Evolutionary conservation across 306 rosid species (phyloP).

Genomic region (Acmispon strigosus): DNA sequence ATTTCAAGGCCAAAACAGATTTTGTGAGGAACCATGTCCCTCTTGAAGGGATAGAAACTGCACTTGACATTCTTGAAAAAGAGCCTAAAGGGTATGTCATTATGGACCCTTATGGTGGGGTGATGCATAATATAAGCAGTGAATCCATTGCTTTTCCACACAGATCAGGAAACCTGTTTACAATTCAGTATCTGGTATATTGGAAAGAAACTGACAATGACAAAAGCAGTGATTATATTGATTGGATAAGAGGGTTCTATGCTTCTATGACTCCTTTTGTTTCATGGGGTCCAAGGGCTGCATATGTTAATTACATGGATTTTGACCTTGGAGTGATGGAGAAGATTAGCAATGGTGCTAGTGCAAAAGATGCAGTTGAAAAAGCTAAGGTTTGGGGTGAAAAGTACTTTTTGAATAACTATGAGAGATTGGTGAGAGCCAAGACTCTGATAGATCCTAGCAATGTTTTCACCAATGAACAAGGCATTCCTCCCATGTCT

Average conservation of each 20-base stretch:
- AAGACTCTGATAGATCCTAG: constrained; percentile 58
- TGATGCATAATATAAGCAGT: constrained; percentile 52
- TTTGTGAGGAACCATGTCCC: constrained; percentile 41
- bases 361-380: constrained; percentile 22
- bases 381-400: constrained; percentile 67
- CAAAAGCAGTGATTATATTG: constrained; percentile 38
- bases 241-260: constrained; percentile 61
- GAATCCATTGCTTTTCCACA: constrained; percentile 71
- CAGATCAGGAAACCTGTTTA: constrained; percentile 53
- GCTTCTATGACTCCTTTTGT: constrained; percentile 51
- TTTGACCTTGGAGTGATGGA: constrained; percentile 61
- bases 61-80: constrained; percentile 40
- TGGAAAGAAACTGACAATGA: constrained; percentile 50
- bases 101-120: constrained; percentile 70
- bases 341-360: neutral
- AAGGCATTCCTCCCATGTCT: constrained; percentile 61
- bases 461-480: constrained; percentile 57
- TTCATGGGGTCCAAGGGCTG: constrained; percentile 73
- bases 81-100: constrained; percentile 57
- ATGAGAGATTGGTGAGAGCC: constrained; percentile 65
- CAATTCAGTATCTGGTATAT: constrained; percentile 60
- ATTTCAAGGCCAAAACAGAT: constrained; percentile 75
- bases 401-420: constrained; percentile 65
- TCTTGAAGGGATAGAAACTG: constrained; percentile 33
- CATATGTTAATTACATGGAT: constrained; percentile 67